These are phyloP conservation scores for Elaeagnus macrophylla DNA, from an alignment of 306 rosid genomes.

Conservation along the genomic window DNA sequence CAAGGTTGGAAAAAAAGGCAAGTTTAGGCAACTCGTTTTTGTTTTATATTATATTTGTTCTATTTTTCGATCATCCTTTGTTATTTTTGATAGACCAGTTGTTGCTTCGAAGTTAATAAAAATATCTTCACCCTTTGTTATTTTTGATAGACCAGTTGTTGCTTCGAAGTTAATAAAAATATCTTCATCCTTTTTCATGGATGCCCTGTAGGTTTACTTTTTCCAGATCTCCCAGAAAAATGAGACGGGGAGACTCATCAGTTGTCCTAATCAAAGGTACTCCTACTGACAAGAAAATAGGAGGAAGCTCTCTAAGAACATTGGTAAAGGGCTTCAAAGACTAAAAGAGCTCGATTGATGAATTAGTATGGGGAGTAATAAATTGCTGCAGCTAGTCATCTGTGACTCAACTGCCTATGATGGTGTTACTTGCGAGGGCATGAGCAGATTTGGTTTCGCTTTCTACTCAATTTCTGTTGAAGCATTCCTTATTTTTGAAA, in stretches of 20 bases:
- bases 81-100: too few species aligned
- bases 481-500: too few species aligned
- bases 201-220: slow-evolving; percentile 31
- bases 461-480: too few species aligned
- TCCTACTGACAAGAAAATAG: slow-evolving; percentile 23
- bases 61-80: too few species aligned
- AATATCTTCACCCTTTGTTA: too few species aligned
- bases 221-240: slow-evolving; percentile 29
- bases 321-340: slow-evolving; percentile 14
- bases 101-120: slow-evolving; percentile 6
- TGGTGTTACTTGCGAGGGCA: too few species aligned
- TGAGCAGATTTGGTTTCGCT: too few species aligned
- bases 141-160: too few species aligned
- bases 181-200: background rate
- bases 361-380: slow-evolving; percentile 8
- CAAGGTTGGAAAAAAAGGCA: slow-evolving; percentile 36
- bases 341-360: slow-evolving; percentile 25
- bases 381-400: slow-evolving; percentile 11
- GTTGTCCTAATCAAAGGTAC: slow-evolving; percentile 33
- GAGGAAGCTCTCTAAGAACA: slow-evolving; percentile 30
- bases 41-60: too few species aligned
- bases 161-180: slow-evolving; percentile 8
- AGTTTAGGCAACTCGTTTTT: slow-evolving; percentile 24
- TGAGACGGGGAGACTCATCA: slow-evolving; percentile 31
- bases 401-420: too few species aligned